A percentile compares a stretch with the other conserved stretches of the same genome.
These are phyloP conservation scores for Suhomyces yuchorum DNA, from an alignment of 1,139 yeast species.

Conservation along the genomic window DNA sequence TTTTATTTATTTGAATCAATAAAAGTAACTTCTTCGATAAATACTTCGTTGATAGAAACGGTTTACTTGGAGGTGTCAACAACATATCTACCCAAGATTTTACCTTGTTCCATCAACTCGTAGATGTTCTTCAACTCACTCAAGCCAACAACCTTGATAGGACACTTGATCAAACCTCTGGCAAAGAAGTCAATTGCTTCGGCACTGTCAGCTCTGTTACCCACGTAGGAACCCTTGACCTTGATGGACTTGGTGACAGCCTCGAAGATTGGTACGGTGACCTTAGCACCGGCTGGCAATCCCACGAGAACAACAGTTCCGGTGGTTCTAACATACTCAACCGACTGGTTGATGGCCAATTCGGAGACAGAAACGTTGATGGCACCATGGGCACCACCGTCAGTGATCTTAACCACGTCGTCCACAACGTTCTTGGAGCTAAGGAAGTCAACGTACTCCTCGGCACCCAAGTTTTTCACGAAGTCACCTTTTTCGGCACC, in stretches of 20 bases:
- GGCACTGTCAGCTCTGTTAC: slow-evolving; percentile 77
- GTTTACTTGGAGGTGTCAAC: slow-evolving; percentile 63
- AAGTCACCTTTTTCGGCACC: slow-evolving; percentile 66
- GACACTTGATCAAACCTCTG: slow-evolving; percentile 69
- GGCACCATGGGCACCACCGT: slow-evolving; percentile 80
- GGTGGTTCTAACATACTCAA: slow-evolving; percentile 63
- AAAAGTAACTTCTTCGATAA: too few relatives aligned
- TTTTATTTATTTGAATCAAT: background rate
- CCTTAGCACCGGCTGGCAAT: slow-evolving; percentile 71
- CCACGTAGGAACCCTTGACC: slow-evolving; percentile 75
- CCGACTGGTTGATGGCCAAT: slow-evolving; percentile 63
- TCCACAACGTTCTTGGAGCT: slow-evolving; percentile 56
- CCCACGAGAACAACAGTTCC: slow-evolving; percentile 78
- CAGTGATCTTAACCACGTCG: slow-evolving; percentile 60
- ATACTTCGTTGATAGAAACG: too few relatives aligned
- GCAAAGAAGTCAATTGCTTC: slow-evolving; percentile 75
- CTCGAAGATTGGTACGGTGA: slow-evolving; percentile 62
- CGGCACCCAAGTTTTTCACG: slow-evolving; percentile 64
- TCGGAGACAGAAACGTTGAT: slow-evolving; percentile 75
- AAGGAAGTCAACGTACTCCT: slow-evolving; percentile 65
- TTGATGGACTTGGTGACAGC: slow-evolving; percentile 65
- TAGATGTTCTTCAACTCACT: slow-evolving; percentile 64
- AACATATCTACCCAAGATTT: slow-evolving; percentile 75
- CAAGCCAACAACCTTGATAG: slow-evolving; percentile 70
- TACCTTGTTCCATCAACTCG: slow-evolving; percentile 69